These are phyloP conservation scores for Salix caprea DNA, from an alignment of 345 rosid species.

Conservation along the genomic window DNA sequence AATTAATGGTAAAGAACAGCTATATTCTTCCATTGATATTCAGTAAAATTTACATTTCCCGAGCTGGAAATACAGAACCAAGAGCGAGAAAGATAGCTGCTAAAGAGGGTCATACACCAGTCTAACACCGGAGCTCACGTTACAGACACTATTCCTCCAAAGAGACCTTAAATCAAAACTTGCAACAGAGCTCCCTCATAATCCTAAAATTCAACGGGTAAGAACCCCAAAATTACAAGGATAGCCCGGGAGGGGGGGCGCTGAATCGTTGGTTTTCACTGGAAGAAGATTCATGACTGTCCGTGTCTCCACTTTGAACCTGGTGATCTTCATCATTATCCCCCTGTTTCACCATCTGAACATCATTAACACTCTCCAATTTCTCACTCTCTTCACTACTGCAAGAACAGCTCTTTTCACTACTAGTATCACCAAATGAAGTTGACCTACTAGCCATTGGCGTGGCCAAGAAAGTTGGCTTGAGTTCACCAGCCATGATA, in stretches of 20 bases:
- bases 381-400: slow-evolving; percentile 28
- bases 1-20: background rate
- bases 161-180: background rate
- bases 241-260: too few relatives aligned
- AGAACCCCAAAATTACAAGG: background rate
- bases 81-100: background rate
- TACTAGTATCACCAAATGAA: slow-evolving; percentile 37
- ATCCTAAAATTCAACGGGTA: background rate
- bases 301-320: slow-evolving; percentile 13
- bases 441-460: slow-evolving; percentile 47
- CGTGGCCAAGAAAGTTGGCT: slow-evolving; percentile 75
- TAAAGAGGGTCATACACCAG: background rate
- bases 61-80: slow-evolving; percentile 5
- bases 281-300: slow-evolving; percentile 5
- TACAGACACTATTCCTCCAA: slow-evolving; percentile 6
- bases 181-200: background rate
- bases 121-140: slow-evolving; percentile 5
- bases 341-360: slow-evolving; percentile 20
- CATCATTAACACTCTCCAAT: slow-evolving; percentile 5
- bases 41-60: slow-evolving; percentile 41
- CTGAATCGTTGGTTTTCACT: slow-evolving; percentile 13
- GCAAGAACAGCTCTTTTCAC: slow-evolving; percentile 36
- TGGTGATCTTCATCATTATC: slow-evolving; percentile 14
- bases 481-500: slow-evolving; percentile 77
- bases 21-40: slow-evolving; percentile 25